Evolutionary conservation across 2,329 filamentous ascomycete genomes (phyloP).

Genomic region (Xylariaceae sp.): DNA sequence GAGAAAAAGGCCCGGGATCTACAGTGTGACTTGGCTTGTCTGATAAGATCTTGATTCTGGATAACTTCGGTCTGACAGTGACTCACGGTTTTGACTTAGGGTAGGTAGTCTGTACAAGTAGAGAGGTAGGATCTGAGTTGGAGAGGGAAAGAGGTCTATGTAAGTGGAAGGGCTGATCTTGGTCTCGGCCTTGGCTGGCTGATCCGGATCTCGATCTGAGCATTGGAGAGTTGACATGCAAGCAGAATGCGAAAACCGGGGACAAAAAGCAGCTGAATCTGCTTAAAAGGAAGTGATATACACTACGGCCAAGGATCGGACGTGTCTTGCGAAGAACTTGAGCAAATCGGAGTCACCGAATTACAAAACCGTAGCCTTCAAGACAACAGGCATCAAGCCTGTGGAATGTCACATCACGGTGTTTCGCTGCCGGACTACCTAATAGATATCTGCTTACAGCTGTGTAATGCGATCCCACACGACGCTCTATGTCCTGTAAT

Average conservation of each 20-base stretch:
- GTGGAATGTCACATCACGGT: background rate
- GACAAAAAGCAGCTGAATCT: too few species aligned
- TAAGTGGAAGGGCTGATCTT: too few species aligned
- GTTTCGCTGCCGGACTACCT: background rate
- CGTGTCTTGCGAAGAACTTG: too few species aligned
- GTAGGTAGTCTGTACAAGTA: too few species aligned
- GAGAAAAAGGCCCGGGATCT: background rate
- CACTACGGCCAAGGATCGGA: too few species aligned
- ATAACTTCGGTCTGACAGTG: background rate
- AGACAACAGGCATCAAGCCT: background rate
- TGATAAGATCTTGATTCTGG: background rate
- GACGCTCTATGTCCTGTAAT: constrained; percentile 21
- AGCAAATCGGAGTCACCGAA: background rate
- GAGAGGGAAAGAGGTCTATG: too few species aligned
- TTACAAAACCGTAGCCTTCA: background rate
- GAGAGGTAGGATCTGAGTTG: too few species aligned
- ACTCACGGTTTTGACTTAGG: background rate
- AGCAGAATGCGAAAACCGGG: too few species aligned
- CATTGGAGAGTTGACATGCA: too few species aligned
- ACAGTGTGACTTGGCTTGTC: background rate
- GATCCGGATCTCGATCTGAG: too few species aligned
- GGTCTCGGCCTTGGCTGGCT: too few species aligned
- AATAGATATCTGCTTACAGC: background rate
- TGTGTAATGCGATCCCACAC: background rate
- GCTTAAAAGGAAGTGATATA: too few species aligned